Percentiles rank a stretch among this genome's conserved stretches.
Evolutionary conservation across 306 rosid species (phyloP).

Genomic region (Acacia acuminata): DNA sequence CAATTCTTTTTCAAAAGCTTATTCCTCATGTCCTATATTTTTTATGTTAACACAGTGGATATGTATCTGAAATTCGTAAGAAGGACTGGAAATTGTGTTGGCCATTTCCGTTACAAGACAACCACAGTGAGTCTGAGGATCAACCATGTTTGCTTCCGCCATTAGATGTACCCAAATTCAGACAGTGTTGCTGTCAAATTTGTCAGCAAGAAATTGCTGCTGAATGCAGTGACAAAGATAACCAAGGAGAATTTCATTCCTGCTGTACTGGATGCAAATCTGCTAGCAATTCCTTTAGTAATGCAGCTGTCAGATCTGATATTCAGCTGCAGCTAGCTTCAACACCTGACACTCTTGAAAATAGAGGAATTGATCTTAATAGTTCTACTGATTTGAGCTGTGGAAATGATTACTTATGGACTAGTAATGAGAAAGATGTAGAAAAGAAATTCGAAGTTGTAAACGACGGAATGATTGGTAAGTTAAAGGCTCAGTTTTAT

Average conservation of each 20-base stretch:
- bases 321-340: slow-evolving; percentile 39
- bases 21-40: background rate
- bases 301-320: slow-evolving; percentile 30
- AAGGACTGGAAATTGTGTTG: slow-evolving; percentile 60
- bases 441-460: slow-evolving; percentile 33
- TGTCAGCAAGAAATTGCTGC: slow-evolving; percentile 42
- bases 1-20: background rate
- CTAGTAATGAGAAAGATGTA: slow-evolving; percentile 29
- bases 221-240: slow-evolving; percentile 29
- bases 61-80: slow-evolving; percentile 57
- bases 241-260: slow-evolving; percentile 5
- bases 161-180: slow-evolving; percentile 49
- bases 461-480: slow-evolving; percentile 38
- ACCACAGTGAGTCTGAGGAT: slow-evolving; percentile 34
- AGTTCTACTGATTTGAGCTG: slow-evolving; percentile 18
- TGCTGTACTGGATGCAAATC: slow-evolving; percentile 24
- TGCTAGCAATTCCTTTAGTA: slow-evolving; percentile 1
- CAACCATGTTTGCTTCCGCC: slow-evolving; percentile 47
- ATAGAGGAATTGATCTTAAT: slow-evolving; percentile 30
- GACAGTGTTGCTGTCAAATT: slow-evolving; percentile 53
- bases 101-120: slow-evolving; percentile 52
- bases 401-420: slow-evolving; percentile 17
- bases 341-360: slow-evolving; percentile 17
- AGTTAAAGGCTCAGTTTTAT: slow-evolving; percentile 20
- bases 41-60: slow-evolving; percentile 57